A percentile compares a stretch with the other conserved stretches of the same genome.
Evolutionary conservation across 1,284 basidiomycete species (phyloP).

Genomic region (Trichosporon sp.): DNA sequence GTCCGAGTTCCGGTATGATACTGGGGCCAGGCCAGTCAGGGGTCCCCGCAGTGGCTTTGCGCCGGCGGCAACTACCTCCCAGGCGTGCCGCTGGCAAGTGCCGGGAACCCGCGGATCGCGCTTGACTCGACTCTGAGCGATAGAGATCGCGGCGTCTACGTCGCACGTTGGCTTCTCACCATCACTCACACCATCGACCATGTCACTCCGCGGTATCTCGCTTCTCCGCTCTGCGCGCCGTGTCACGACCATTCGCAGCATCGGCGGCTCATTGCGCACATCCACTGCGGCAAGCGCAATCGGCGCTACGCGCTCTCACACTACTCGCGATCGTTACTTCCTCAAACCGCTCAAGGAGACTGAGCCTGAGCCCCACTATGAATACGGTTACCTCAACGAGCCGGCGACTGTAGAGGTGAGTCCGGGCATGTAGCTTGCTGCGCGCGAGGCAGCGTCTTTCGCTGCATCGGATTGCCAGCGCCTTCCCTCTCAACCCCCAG

Average conservation of each 20-base stretch:
- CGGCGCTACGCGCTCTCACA: slow-evolving; percentile 22
- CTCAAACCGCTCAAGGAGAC: slow-evolving; percentile 29
- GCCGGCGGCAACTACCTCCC: background rate
- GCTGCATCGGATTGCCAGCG: background rate
- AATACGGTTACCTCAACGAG: slow-evolving; percentile 64
- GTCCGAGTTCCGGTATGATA: background rate
- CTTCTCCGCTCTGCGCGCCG: background rate
- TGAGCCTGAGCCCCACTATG: slow-evolving; percentile 39
- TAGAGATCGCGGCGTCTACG: background rate
- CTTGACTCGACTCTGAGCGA: background rate
- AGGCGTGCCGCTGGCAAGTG: background rate
- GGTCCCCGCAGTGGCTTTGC: slow-evolving; percentile 3
- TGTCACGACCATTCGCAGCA: background rate
- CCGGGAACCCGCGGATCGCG: slow-evolving; percentile 15
- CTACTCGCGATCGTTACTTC: slow-evolving; percentile 32
- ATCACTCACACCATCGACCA: background rate
- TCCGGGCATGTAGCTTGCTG: slow-evolving; percentile 26
- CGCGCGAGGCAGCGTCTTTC: no score
- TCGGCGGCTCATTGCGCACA: background rate
- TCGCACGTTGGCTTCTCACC: background rate
- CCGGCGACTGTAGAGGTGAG: slow-evolving; percentile 71
- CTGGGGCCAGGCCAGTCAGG: background rate
- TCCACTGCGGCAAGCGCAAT: background rate
- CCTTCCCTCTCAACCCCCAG: background rate
- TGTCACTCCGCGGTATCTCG: slow-evolving; percentile 4